A percentile compares a stretch with the other conserved stretches of the same genome.
Evolutionary conservation across 148 eudicot species (phyloP).

Genomic region (Rhododendron mucronatum): DNA sequence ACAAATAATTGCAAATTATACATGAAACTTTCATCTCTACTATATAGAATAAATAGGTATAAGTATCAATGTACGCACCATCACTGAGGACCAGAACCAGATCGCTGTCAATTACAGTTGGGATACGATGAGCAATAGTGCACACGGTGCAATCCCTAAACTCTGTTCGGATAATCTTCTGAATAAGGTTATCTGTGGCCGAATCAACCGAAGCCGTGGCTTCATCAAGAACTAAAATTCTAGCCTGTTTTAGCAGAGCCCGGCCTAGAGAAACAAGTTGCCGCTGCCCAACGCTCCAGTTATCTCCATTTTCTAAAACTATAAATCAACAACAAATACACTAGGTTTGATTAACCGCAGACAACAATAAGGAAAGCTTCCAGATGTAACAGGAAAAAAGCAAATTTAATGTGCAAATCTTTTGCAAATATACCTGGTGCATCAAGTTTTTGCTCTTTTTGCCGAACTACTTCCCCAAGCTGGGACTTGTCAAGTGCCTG

Average conservation of each 20-base stretch:
- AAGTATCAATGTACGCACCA: neutral
- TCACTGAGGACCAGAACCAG: conserved; percentile 60
- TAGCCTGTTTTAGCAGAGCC: conserved; percentile 86
- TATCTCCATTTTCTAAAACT: conserved; percentile 95
- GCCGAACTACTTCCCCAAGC: conserved; percentile 76
- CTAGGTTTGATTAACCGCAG: neutral
- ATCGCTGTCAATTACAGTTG: conserved; percentile 94
- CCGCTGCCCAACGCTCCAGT: conserved; percentile 97
- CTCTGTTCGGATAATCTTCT: conserved; percentile 83
- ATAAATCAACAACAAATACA: conserved; percentile 10
- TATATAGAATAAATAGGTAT: neutral
- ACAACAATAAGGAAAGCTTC: neutral
- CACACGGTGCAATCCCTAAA: conserved; percentile 80
- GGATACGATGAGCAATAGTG: conserved; percentile 93
- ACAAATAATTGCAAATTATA: neutral
- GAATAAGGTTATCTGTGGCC: conserved; percentile 91
- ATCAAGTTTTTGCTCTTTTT: conserved; percentile 78
- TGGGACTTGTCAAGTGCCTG: conserved; percentile 98
- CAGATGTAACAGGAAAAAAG: neutral
- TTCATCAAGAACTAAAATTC: conserved; percentile 92
- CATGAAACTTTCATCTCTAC: neutral
- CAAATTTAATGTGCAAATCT: conserved; percentile 1
- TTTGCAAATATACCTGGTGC: conserved; percentile 58
- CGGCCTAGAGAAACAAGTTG: conserved; percentile 96
- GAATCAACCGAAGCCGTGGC: conserved; percentile 99